Evolutionary conservation across 2,329 filamentous ascomycete species (phyloP), one percentile per base, ranked within the genome.

Genomic region (Penicillium sp.): DNA sequence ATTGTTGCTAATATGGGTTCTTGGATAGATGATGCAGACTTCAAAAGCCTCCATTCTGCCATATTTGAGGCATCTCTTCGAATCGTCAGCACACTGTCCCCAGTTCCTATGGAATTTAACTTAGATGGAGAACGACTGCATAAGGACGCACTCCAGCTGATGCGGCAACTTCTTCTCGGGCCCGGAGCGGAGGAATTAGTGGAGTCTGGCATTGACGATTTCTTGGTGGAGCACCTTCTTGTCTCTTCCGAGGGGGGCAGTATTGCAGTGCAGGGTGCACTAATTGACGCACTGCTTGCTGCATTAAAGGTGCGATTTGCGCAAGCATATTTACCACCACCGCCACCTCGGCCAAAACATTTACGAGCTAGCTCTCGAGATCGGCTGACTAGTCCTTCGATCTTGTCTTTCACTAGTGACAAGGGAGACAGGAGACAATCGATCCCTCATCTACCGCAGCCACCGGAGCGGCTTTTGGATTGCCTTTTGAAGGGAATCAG

Each of bases 401-500:
- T 78, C 32, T 61, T 77, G 39, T 80, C 79, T n/a, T 69, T 79
- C 31, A 74, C 67, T n/a, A 74, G 72, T 31, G 79, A 81, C 32
- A 74, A 73, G 50, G 66, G 66, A 42, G 76, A 82, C 39, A 76
- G 73, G 47, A 61, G 68, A 16, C 62, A 61, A 16, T 61, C 61
- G 22, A 61, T 73, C 14, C 63, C 71, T 6, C 62, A 69, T 11
- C 61, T 76, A 45, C 72, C 74, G 46, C 74, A 71, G 26, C 74
- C 76, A 16, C 83, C 87, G 4, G 89, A 90, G 20, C 86, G 89
- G 16, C 79, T 87, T 35, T 75, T 99, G n/a, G 82, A 89, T 60
- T 96, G 90, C 68, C 80, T 99, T 13, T 87, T 91, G 58, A 85
- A 86, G 44, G 94, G 92, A 0, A 87, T 99, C 48, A 86, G 89